Evolutionary conservation across 106 monocot species (phyloP).

Genomic region (Dioscorea dumetorum): DNA sequence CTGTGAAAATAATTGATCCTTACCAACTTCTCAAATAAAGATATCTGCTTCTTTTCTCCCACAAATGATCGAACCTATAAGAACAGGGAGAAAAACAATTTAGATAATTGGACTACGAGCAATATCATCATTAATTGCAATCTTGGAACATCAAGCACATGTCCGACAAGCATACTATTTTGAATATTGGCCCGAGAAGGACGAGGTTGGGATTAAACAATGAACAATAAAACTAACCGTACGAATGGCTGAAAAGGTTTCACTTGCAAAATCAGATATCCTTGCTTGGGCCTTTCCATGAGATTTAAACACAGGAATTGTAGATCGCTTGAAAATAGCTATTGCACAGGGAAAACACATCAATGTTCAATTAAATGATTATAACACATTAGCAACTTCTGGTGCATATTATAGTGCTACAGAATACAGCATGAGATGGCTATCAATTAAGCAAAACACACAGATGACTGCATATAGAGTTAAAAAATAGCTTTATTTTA

Average conservation of each 20-base stretch:
- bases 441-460: no score
- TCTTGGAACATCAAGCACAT: background rate
- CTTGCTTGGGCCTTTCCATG: slow-evolving; percentile 85
- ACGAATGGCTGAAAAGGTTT: slow-evolving; percentile 96
- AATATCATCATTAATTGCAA: background rate
- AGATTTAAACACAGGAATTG: slow-evolving; percentile 79
- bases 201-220: background rate
- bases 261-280: slow-evolving; percentile 88
- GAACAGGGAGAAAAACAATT: slow-evolving; percentile 2
- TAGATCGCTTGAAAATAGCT: slow-evolving; percentile 96
- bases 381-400: no score
- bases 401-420: no score
- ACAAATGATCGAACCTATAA: slow-evolving; percentile 89
- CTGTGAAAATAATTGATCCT: background rate
- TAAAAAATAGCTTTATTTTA: no score
- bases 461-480: no score
- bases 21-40: slow-evolving; percentile 80
- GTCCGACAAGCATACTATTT: background rate
- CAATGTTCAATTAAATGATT: slow-evolving; percentile 5
- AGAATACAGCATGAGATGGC: no score
- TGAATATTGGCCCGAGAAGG: background rate
- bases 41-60: slow-evolving; percentile 92
- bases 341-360: background rate
- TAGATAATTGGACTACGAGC: background rate
- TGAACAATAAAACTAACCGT: slow-evolving; percentile 49